phyloP scores from a whole-genome alignment of 1,284 basidiomycete genomes.

The Heterobasidion annosum region DNA sequence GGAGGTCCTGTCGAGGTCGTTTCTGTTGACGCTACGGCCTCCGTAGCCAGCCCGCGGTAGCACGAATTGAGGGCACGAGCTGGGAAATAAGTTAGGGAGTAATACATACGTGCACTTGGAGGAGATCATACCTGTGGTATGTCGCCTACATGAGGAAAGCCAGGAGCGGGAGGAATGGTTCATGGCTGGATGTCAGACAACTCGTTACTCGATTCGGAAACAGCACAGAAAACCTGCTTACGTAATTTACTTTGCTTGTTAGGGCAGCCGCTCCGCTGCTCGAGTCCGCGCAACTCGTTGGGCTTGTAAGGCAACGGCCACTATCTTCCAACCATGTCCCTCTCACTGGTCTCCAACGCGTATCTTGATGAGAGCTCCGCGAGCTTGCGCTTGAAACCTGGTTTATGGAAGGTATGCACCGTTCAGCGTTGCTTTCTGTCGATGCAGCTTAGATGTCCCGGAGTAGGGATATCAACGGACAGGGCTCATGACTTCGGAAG shows the following conservation, averaged over 20 bases:
- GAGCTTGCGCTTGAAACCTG: slow-evolving; percentile 84
- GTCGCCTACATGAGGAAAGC: slow-evolving; percentile 22
- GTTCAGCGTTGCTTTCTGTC: neutral
- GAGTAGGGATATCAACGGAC: slow-evolving; percentile 89
- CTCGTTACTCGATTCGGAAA: neutral
- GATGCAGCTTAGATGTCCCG: slow-evolving; percentile 2
- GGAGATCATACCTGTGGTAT: neutral
- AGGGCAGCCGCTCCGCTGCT: slow-evolving; percentile 11
- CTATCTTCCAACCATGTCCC: slow-evolving; percentile 45
- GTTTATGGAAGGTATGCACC: slow-evolving; percentile 86
- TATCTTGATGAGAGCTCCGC: slow-evolving; percentile 84
- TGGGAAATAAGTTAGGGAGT: neutral
- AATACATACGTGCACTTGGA: neutral
- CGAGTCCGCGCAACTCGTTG: slow-evolving; percentile 4
- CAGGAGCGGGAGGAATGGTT: slow-evolving; percentile 23
- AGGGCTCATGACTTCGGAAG: slow-evolving; percentile 82
- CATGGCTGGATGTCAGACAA: neutral
- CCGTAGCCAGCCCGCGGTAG: slow-evolving; percentile 23
- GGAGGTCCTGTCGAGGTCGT: neutral
- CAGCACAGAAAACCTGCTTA: neutral
- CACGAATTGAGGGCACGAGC: slow-evolving; percentile 3
- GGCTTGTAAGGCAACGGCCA: neutral
- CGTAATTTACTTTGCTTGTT: slow-evolving; percentile 11
- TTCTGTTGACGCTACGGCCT: slow-evolving; percentile 10
- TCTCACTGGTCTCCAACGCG: slow-evolving; percentile 78